A percentile compares a stretch with the other conserved stretches of the same genome.
Evolutionary conservation across 1,284 basidiomycete species (phyloP).

Genomic region (Malassezia arunalokei): DNA sequence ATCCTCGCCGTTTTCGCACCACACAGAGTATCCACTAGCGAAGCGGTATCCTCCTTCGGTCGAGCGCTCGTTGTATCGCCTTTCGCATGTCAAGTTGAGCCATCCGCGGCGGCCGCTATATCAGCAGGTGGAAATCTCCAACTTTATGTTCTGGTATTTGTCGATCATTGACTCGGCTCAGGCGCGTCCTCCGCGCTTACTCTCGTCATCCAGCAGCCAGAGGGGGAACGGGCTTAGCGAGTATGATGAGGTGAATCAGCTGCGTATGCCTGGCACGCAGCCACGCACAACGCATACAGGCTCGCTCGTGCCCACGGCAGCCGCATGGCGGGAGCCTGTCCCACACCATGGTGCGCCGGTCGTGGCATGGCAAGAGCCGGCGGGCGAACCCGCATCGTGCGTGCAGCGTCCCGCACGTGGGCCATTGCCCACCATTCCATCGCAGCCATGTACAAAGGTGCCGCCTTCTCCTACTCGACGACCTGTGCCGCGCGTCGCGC

Average conservation of each 20-base stretch:
- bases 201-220: neutral
- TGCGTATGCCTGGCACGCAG: neutral
- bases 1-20: constrained; percentile 15
- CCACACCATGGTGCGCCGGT: no score
- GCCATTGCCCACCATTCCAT: neutral
- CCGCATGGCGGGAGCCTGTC: neutral
- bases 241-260: constrained; percentile 13
- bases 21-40: constrained; percentile 47
- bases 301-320: neutral
- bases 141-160: constrained; percentile 99
- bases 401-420: neutral
- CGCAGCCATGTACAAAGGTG: neutral
- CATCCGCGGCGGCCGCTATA: constrained; percentile 90
- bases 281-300: constrained; percentile 7
- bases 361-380: no score
- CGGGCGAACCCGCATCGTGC: no score
- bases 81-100: constrained; percentile 96
- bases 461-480: no score
- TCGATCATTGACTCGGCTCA: constrained; percentile 76
- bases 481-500: neutral
- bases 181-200: constrained; percentile 15
- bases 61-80: constrained; percentile 87
- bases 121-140: constrained; percentile 96
- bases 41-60: constrained; percentile 92
- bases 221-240: constrained; percentile 5